Percentiles rank a stretch among this genome's conserved stretches.
phyloP scores from a whole-genome alignment of 2,329 filamentous ascomycete species.

The Orbilia javanica region DNA sequence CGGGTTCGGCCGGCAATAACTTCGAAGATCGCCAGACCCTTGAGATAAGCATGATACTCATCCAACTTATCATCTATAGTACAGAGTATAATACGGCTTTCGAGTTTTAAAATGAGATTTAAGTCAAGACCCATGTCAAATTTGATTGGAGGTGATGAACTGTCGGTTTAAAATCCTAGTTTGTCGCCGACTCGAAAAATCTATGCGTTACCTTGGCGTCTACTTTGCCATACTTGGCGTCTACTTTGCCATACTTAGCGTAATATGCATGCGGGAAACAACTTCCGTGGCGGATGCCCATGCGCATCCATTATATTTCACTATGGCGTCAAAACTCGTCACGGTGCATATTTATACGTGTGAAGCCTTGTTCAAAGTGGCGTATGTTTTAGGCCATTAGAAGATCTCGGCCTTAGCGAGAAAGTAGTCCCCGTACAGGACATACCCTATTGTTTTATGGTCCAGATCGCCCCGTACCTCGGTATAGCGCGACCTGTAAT shows the following conservation, averaged over 20 bases:
- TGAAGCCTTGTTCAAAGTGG: conserved; percentile 2
- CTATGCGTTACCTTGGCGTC: conserved; percentile 6
- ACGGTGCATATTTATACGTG: conserved; percentile 4
- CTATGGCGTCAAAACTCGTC: neutral
- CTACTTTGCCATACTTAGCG: neutral
- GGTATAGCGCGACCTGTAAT: neutral
- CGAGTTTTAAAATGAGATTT: neutral
- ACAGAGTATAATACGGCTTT: conserved; percentile 1
- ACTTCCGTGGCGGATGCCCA: conserved; percentile 1
- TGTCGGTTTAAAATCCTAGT: conserved; percentile 17
- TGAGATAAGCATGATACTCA: conserved; percentile 1
- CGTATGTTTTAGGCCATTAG: neutral
- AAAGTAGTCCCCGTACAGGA: neutral
- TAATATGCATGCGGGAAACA: conserved; percentile 1
- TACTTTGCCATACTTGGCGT: neutral
- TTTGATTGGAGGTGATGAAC: conserved; percentile 19
- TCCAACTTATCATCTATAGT: neutral
- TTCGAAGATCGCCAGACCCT: conserved; percentile 3
- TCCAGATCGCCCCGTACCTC: neutral
- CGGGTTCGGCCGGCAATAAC: conserved; percentile 13
- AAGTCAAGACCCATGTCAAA: neutral
- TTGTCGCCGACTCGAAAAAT: conserved; percentile 9
- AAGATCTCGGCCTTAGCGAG: neutral
- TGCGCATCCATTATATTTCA: neutral
- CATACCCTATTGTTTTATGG: neutral